These are phyloP conservation scores for Cladobotryum mycophilum DNA, from an alignment of 2,329 filamentous ascomycete genomes.

Conservation along the genomic window DNA sequence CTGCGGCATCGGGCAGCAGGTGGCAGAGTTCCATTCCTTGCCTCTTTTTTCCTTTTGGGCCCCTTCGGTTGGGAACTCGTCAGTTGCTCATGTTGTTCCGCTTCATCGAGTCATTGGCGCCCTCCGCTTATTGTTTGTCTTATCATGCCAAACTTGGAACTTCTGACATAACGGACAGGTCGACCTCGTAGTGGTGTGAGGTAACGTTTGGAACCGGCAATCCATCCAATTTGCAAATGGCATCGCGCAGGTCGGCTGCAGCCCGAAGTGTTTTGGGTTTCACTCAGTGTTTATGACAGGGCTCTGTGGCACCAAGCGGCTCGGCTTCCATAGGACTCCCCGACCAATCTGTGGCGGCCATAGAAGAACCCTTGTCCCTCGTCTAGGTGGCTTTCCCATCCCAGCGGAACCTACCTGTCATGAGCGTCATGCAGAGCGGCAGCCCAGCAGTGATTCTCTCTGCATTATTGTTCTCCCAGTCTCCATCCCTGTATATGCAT, in stretches of 20 bases:
- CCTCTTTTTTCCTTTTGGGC: too few relatives aligned
- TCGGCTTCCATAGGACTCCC: slow-evolving; percentile 3
- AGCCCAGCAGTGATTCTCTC: neutral
- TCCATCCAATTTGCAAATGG: slow-evolving; percentile 8
- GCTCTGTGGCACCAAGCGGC: neutral
- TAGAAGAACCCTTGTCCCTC: slow-evolving; percentile 5
- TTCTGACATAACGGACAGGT: too few relatives aligned
- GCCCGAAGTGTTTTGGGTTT: slow-evolving; percentile 5
- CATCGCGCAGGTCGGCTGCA: slow-evolving; percentile 6
- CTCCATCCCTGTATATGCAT: too few relatives aligned
- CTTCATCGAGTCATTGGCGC: too few relatives aligned
- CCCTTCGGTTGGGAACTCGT: too few relatives aligned
- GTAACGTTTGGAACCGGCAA: neutral
- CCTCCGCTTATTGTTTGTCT: too few relatives aligned
- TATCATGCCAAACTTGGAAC: too few relatives aligned
- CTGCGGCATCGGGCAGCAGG: too few relatives aligned
- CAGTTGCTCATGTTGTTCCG: too few relatives aligned
- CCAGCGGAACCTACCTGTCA: slow-evolving; percentile 3
- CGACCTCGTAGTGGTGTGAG: too few relatives aligned
- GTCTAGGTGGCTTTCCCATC: slow-evolving; percentile 4
- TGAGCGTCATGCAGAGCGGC: neutral
- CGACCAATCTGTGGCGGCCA: slow-evolving; percentile 7
- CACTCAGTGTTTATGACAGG: neutral
- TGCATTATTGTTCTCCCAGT: neutral
- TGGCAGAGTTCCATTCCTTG: too few relatives aligned